phyloP scores from a whole-genome alignment of 2,329 filamentous ascomycete genomes.

The Bretziella fagacearum region DNA sequence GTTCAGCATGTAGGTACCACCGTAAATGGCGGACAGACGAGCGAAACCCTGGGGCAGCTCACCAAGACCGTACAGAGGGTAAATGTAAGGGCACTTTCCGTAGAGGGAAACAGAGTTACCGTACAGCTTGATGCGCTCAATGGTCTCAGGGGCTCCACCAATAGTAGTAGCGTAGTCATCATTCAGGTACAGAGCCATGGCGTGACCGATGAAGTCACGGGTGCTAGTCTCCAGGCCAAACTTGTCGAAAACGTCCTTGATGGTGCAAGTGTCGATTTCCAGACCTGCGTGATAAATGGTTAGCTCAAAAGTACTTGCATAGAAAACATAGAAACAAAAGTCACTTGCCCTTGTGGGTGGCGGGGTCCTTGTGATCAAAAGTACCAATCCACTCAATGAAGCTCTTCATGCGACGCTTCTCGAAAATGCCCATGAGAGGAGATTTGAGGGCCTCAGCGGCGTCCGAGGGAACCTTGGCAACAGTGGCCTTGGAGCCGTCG shows the following conservation, averaged over 20 bases:
- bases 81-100: slow-evolving; percentile 98
- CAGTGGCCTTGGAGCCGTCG: slow-evolving; percentile 62
- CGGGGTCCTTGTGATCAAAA: slow-evolving; percentile 65
- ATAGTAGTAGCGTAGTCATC: slow-evolving; percentile 59
- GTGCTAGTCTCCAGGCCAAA: slow-evolving; percentile 82
- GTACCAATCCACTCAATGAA: slow-evolving; percentile 91
- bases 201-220: slow-evolving; percentile 91
- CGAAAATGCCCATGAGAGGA: slow-evolving; percentile 89
- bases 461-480: slow-evolving; percentile 93
- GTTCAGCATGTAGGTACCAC: slow-evolving; percentile 98
- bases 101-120: slow-evolving; percentile 96
- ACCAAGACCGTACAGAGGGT: slow-evolving; percentile 91
- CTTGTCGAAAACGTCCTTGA: slow-evolving; percentile 99
- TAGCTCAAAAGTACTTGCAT: background rate
- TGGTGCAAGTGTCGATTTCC: slow-evolving; percentile 60
- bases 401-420: slow-evolving; percentile 92
- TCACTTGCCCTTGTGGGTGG: slow-evolving; percentile 69
- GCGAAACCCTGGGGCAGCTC: slow-evolving; percentile 97
- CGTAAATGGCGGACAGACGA: slow-evolving; percentile 93
- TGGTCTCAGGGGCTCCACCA: slow-evolving; percentile 64
- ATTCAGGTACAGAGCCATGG: slow-evolving; percentile 93
- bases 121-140: slow-evolving; percentile 87
- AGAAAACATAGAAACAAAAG: background rate
- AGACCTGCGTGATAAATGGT: slow-evolving; percentile 40
- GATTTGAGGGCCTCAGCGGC: slow-evolving; percentile 79